phyloP scores from a whole-genome alignment of 208 protist species.

The Acanthamoeba sp. region DNA sequence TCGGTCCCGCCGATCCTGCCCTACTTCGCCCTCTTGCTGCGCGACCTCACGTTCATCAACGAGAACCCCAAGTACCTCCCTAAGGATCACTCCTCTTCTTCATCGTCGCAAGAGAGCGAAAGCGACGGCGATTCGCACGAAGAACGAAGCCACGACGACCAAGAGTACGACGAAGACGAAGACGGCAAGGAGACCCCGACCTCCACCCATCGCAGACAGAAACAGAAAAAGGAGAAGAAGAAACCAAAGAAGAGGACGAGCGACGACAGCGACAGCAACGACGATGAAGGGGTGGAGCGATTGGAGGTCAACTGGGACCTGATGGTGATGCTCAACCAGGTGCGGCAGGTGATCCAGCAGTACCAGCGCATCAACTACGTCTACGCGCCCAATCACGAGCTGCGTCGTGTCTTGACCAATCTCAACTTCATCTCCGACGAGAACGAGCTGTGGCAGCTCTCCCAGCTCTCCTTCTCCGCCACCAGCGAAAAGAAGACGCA shows the following conservation, averaged over 20 bases:
- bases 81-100: too few species aligned
- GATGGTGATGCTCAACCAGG: conserved; percentile 39
- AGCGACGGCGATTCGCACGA: neutral
- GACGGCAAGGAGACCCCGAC: neutral
- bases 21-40: conserved; percentile 46
- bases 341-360: conserved; percentile 14
- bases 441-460: conserved; percentile 32
- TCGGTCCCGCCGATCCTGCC: conserved; percentile 15
- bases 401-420: neutral
- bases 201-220: too few species aligned
- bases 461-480: neutral
- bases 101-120: neutral
- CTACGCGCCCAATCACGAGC: neutral
- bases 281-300: neutral
- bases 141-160: neutral
- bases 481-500: conserved; percentile 5
- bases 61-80: conserved; percentile 41
- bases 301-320: conserved; percentile 22
- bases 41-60: conserved; percentile 42
- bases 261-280: neutral
- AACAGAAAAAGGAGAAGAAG: too few species aligned
- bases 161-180: neutral
- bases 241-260: too few species aligned
- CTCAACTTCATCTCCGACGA: conserved; percentile 21
- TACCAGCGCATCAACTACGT: conserved; percentile 19